Conservation (phyloP, 2,329 filamentous ascomycete genomes). For the Orbilia brochopaga region DNA sequence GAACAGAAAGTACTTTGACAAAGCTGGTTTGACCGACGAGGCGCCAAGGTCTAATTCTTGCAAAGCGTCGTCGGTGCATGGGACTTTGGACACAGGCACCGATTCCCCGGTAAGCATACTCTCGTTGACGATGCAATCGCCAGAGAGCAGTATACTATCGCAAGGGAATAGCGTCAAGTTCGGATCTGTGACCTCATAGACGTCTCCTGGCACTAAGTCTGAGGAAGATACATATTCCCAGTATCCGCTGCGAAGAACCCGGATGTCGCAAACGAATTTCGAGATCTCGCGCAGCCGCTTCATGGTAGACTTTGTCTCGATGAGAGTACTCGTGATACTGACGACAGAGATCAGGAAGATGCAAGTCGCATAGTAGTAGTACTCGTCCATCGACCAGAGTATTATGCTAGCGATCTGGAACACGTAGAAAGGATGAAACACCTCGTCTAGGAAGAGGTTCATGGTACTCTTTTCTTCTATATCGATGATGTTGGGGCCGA, state of each 20-base stretch:
- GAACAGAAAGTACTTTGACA: conserved; percentile 89
- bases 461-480: conserved; percentile 86
- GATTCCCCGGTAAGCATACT: conserved; percentile 98
- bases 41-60: conserved; percentile 76
- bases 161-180: conserved; percentile 85
- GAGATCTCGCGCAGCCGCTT: conserved; percentile 87
- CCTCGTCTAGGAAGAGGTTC: conserved; percentile 87
- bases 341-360: conserved; percentile 94
- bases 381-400: conserved; percentile 93
- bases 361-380: conserved; percentile 95
- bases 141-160: conserved; percentile 86
- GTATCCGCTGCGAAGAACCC: conserved; percentile 91
- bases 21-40: conserved; percentile 79
- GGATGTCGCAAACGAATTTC: conserved; percentile 90
- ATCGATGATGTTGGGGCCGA: conserved; percentile 88
- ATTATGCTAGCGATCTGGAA: conserved; percentile 95
- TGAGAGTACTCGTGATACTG: conserved; percentile 84
- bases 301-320: conserved; percentile 94
- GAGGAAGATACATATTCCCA: conserved; percentile 86
- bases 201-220: conserved; percentile 90
- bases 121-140: conserved; percentile 98
- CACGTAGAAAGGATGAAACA: conserved; percentile 96
- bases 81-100: conserved; percentile 91
- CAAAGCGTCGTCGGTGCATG: conserved; percentile 81
- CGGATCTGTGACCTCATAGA: conserved; percentile 96